These are phyloP conservation scores for Elsinoe ampelina DNA, from an alignment of 2,329 filamentous ascomycete species.

Conservation along the genomic window DNA sequence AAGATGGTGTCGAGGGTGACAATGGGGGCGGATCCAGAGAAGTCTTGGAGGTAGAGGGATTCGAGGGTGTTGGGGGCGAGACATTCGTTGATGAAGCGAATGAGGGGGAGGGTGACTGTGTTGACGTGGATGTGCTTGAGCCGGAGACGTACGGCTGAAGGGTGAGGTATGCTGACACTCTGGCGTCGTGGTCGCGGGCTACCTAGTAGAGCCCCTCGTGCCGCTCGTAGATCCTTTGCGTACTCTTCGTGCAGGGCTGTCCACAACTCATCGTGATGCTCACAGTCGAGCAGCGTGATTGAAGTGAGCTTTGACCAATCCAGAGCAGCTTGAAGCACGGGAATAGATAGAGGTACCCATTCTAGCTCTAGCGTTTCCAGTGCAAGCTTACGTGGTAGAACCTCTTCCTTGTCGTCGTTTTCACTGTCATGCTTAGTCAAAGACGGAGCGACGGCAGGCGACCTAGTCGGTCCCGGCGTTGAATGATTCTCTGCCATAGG, in stretches of 20 bases:
- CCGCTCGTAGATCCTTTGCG: neutral
- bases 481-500: neutral
- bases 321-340: slow-evolving; percentile 59
- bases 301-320: slow-evolving; percentile 66
- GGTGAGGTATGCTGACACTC: slow-evolving; percentile 36
- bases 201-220: neutral
- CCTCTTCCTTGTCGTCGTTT: neutral
- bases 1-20: slow-evolving; percentile 65
- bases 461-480: neutral
- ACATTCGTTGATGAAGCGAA: slow-evolving; percentile 67
- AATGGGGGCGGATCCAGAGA: slow-evolving; percentile 43
- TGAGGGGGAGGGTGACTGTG: slow-evolving; percentile 56
- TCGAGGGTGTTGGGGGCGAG: slow-evolving; percentile 72
- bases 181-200: neutral
- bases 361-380: slow-evolving; percentile 69
- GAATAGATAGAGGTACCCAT: slow-evolving; percentile 61
- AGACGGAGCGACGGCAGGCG: neutral
- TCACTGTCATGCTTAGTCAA: neutral
- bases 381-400: slow-evolving; percentile 42
- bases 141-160: slow-evolving; percentile 43
- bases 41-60: slow-evolving; percentile 66
- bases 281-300: slow-evolving; percentile 65
- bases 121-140: slow-evolving; percentile 71
- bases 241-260: slow-evolving; percentile 50
- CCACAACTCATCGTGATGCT: slow-evolving; percentile 66